Percentiles rank a stretch among this genome's conserved stretches.
Conservation (phyloP, 2,329 filamentous ascomycete genomes). For the Apiospora arundinis region DNA sequence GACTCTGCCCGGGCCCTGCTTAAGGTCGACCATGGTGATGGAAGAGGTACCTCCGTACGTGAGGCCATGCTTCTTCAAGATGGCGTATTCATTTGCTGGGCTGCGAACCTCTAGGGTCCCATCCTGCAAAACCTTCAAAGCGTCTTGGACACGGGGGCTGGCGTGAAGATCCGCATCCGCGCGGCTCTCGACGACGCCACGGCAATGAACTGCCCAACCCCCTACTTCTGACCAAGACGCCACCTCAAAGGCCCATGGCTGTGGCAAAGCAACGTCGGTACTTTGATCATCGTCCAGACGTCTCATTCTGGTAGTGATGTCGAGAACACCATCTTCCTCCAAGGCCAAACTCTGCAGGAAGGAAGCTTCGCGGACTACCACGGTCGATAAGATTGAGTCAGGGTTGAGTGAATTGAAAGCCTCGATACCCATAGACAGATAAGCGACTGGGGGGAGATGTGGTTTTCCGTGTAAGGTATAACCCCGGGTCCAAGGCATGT, state of each 20-base stretch:
- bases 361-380: background rate
- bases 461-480: constrained; percentile 7
- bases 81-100: background rate
- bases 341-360: background rate
- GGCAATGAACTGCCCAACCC: background rate
- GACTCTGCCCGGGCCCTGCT: background rate
- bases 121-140: background rate
- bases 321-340: background rate
- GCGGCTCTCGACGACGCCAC: background rate
- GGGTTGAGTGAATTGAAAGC: constrained; percentile 17
- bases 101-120: background rate
- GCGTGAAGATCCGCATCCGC: background rate
- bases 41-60: background rate
- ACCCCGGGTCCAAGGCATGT: constrained; percentile 24
- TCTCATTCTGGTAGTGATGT: background rate
- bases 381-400: background rate
- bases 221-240: background rate
- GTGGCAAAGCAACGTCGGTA: background rate
- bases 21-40: background rate
- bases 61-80: background rate
- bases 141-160: background rate
- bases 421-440: constrained; percentile 25
- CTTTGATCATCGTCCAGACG: background rate
- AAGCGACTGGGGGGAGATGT: constrained; percentile 13
- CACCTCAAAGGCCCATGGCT: background rate